Percentiles rank a stretch among this genome's conserved stretches.
Evolutionary conservation across 129 eudicot genomes (phyloP).

Genomic region (Escallonia rubra): DNA sequence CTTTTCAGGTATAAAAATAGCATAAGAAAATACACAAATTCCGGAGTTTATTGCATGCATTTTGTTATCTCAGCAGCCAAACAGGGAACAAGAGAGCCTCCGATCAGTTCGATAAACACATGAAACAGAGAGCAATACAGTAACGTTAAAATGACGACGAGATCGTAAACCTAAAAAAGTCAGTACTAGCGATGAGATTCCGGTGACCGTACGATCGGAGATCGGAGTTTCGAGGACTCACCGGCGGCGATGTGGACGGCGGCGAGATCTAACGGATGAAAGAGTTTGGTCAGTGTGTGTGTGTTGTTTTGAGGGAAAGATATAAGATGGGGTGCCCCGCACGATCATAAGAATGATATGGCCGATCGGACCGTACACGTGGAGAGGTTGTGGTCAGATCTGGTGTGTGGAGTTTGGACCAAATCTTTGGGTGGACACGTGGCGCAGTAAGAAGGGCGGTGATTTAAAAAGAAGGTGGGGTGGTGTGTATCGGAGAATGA

Average conservation of each 20-base stretch:
- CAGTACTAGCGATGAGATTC: slow-evolving; percentile 8
- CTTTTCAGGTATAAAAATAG: no score
- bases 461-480: neutral
- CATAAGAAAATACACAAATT: neutral
- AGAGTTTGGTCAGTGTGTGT: slow-evolving; percentile 4
- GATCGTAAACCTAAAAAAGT: neutral
- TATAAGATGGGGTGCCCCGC: slow-evolving; percentile 17
- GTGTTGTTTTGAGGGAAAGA: slow-evolving; percentile 11
- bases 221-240: slow-evolving; percentile 1
- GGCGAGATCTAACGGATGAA: slow-evolving; percentile 32
- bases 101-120: neutral
- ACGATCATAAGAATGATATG: slow-evolving; percentile 14
- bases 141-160: neutral
- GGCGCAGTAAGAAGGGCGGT: neutral
- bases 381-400: slow-evolving; percentile 2
- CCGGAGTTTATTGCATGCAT: neutral
- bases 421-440: neutral
- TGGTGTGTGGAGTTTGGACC: neutral
- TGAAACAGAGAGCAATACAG: neutral
- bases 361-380: slow-evolving; percentile 10
- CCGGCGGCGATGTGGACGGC: slow-evolving; percentile 32
- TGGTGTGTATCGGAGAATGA: no score
- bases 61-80: neutral
- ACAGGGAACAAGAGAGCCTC: neutral
- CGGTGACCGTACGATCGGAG: slow-evolving; percentile 15